Evolutionary conservation across 352 stramenopile genomes (phyloP).

Genomic region (Pythium aquatile): DNA sequence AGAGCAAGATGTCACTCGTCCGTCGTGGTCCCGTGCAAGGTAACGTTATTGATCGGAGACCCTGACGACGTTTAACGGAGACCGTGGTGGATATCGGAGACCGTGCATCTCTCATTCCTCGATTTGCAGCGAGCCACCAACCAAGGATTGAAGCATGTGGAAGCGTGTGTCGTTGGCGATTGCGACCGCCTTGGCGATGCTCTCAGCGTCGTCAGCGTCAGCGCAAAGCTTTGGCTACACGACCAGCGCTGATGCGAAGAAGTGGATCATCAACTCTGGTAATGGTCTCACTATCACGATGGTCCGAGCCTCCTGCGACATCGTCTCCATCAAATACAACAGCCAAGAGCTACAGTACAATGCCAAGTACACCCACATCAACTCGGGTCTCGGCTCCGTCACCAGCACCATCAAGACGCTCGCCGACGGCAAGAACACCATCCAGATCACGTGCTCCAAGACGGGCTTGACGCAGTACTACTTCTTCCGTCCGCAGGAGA

Average conservation of each 20-base stretch:
- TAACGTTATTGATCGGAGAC: no score
- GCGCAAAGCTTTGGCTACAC: conserved; percentile 34
- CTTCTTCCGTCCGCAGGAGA: conserved; percentile 52
- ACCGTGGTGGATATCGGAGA: no score
- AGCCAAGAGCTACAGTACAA: conserved; percentile 44
- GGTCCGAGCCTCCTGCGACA: conserved; percentile 39
- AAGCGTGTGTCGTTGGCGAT: no score
- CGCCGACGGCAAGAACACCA: not conserved
- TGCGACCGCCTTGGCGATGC: no score
- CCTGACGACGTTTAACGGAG: no score
- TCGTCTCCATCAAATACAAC: conserved; percentile 49
- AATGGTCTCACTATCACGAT: conserved; percentile 34
- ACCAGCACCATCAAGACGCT: conserved; percentile 29
- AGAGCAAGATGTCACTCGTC: no score
- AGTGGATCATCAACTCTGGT: conserved; percentile 39
- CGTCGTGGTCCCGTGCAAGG: no score
- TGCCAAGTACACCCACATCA: conserved; percentile 39
- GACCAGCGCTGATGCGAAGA: conserved; percentile 21
- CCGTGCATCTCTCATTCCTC: no score
- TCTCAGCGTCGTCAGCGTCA: no score
- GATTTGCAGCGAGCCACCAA: no score
- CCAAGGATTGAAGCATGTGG: no score
- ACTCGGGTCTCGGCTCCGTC: conserved; percentile 37
- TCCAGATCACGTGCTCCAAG: conserved; percentile 28
- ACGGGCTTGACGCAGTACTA: conserved; percentile 50